Base-by-base conservation (phyloP, 106 monocot genomes). In the Chionographis japonica region DNA sequence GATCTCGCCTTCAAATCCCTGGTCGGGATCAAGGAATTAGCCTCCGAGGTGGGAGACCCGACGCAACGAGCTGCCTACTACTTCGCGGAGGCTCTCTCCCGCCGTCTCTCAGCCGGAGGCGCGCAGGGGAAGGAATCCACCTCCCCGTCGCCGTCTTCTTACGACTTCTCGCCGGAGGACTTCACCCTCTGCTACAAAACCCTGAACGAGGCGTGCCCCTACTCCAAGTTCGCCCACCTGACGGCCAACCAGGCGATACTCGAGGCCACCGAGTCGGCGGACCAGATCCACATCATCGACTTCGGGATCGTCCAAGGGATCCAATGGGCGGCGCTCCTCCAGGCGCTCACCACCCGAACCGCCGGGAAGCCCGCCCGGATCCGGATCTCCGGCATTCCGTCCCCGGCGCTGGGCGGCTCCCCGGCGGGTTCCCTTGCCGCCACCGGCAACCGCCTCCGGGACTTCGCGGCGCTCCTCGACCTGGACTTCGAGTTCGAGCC, bases 221-320 rank as follows among this genome's bases (percentile, higher is more conserved):
- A 90, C 71, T 79, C 85, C 69, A 98, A 90, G 78, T 98, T 98
- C 77, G 74, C 89, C 37, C 98, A 98, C 71, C 77, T 98, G 53
- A 98, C 98, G 37, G 93, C 98, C 4, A 98, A 98, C 70, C 98
- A 98, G 70, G 98, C 93, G 13, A 98, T 98, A 62, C 83, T 98
- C 6, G 98, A 98, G 68, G 84, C 90, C 50, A 90, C 98, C 1
- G 87, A 80, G 27, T 68, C 84, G 4, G 80, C 98, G 8, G 53
- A 69, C 9, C 67, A 63, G 37, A 93, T 98, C 75, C 98, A 90
- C 81, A 82, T 98, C 68, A 68, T 98, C 62, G 98, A 98, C 68
- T 93, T 98, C 68, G 93, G 98, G 46, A 77, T 98, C 66, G 78
- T 72, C 3, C 87, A 93, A 27, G 98, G 98, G 2, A 71, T 98